A percentile compares a stretch with the other conserved stretches of the same genome.
Conservation (phyloP, 75 land plant genomes). For the Cunninghamia lanceolata region DNA sequence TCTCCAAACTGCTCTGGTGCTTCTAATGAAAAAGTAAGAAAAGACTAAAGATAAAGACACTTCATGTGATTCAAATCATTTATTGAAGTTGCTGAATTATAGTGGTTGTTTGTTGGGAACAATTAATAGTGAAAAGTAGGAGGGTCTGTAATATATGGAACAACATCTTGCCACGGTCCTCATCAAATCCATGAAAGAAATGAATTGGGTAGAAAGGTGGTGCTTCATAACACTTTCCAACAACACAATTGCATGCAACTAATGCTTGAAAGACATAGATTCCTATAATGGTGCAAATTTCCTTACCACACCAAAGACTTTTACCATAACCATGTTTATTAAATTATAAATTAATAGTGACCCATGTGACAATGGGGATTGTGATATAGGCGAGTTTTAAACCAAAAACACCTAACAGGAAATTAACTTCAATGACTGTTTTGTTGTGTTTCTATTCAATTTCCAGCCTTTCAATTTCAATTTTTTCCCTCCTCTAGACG, state of each 20-base stretch:
- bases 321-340: background rate
- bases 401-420: background rate
- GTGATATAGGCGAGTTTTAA: background rate
- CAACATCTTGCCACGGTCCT: background rate
- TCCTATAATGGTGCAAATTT: background rate
- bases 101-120: background rate
- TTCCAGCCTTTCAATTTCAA: no score
- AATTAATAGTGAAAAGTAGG: background rate
- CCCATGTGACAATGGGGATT: background rate
- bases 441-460: background rate
- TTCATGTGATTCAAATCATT: background rate
- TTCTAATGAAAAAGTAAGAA: no score
- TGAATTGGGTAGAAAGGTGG: background rate
- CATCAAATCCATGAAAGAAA: background rate
- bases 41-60: background rate
- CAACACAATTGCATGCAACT: background rate
- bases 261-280: constrained; percentile 1
- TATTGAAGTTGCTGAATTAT: background rate
- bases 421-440: background rate
- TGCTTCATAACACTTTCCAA: constrained; percentile 1
- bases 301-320: background rate
- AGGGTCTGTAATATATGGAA: background rate
- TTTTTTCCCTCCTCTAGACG: background rate
- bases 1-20: no score
- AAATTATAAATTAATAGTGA: background rate